A percentile compares a stretch with the other conserved stretches of the same genome.
Evolutionary conservation across 2,329 filamentous ascomycete species (phyloP).

Genomic region (Akanthomyces muscarius): DNA sequence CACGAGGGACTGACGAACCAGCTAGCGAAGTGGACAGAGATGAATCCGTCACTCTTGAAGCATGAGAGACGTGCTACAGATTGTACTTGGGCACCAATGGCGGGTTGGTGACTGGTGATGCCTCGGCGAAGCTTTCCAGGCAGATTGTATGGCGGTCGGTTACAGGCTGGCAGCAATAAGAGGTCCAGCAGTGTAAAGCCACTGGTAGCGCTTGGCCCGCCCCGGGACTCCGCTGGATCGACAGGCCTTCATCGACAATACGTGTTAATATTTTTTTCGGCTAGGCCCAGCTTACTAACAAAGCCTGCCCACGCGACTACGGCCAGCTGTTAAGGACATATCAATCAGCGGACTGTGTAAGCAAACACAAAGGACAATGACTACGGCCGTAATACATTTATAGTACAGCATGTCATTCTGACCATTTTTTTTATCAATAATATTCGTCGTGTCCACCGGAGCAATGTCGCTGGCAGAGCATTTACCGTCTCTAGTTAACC

Average conservation of each 20-base stretch:
- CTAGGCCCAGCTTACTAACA: constrained; percentile 4
- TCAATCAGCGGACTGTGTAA: too few relatives aligned
- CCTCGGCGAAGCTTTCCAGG: constrained; percentile 1
- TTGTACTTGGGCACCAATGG: constrained; percentile 11
- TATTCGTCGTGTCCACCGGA: too few relatives aligned
- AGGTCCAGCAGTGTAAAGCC: neutral
- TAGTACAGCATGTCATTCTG: too few relatives aligned
- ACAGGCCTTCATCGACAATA: constrained; percentile 7
- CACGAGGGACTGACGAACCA: neutral
- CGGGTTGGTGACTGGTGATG: constrained; percentile 13
- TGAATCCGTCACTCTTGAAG: neutral
- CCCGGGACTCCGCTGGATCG: constrained; percentile 4
- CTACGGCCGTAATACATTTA: too few relatives aligned
- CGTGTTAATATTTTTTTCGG: constrained; percentile 8
- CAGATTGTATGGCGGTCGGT: neutral
- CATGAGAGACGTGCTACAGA: constrained; percentile 10
- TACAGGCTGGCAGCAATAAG: neutral
- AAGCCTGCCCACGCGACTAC: neutral
- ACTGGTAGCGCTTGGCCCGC: constrained; percentile 8
- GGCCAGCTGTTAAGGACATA: neutral
- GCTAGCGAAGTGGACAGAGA: constrained; percentile 1
- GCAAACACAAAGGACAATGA: neutral
- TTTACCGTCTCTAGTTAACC: neutral
- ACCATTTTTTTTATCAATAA: too few relatives aligned
- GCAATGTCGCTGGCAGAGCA: too few relatives aligned